Evolutionary conservation across 2,329 filamentous ascomycete genomes (phyloP).

Genomic region (Alternaria burnsii): DNA sequence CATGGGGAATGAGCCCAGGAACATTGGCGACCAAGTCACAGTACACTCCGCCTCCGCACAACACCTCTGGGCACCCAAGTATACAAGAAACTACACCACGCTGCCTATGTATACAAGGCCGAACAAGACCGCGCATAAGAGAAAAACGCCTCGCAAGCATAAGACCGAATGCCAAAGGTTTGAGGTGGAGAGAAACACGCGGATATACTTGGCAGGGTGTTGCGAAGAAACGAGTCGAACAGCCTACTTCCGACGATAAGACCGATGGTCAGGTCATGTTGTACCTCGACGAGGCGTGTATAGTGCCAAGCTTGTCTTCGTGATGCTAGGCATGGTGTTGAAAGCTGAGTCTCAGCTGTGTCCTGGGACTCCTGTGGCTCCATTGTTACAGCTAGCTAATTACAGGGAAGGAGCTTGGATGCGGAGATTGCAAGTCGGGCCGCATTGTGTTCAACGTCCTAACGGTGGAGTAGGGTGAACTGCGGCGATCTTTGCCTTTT

Average conservation of each 20-base stretch:
- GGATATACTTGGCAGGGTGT: not conserved
- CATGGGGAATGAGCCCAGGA: not conserved
- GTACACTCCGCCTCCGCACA: not conserved
- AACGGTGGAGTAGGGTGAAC: constrained; percentile 3
- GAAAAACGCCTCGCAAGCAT: not conserved
- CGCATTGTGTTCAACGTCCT: not conserved
- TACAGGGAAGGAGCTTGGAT: not conserved
- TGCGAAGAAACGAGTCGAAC: not conserved
- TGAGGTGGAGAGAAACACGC: not conserved
- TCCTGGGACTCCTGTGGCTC: not conserved
- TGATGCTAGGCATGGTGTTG: constrained; percentile 10
- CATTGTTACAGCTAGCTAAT: not conserved
- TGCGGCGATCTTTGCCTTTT: constrained; percentile 1
- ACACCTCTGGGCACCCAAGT: not conserved
- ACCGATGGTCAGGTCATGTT: not conserved
- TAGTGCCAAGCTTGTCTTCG: constrained; percentile 1
- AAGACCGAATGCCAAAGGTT: constrained; percentile 3
- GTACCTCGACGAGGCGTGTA: not conserved
- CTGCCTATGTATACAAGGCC: constrained; percentile 2
- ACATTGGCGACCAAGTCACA: not conserved
- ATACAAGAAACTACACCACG: not conserved
- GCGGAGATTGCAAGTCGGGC: not conserved
- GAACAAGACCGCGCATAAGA: constrained; percentile 6
- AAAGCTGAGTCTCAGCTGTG: not conserved
- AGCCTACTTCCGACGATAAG: not conserved